phyloP scores from a whole-genome alignment of 257 asterid genomes.

The Solanum gracilifrons region DNA sequence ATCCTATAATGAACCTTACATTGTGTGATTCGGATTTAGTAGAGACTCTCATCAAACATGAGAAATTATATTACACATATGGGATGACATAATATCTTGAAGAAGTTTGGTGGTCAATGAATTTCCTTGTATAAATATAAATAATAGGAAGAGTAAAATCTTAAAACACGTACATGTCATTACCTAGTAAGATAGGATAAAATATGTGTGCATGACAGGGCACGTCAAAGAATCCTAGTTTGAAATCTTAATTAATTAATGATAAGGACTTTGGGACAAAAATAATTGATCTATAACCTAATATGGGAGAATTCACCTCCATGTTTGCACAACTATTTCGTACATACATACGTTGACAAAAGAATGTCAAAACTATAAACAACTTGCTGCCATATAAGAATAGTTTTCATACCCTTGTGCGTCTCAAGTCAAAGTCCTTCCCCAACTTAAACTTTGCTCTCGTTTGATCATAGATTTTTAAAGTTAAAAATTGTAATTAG shows the following conservation, averaged over 20 bases:
- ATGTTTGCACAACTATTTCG: conserved; percentile 14
- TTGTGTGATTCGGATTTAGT: rapidly evolving
- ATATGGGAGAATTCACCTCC: conserved; percentile 17
- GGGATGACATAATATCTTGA: not conserved
- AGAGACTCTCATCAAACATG: not conserved
- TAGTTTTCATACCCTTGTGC: not conserved
- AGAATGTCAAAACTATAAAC: conserved; percentile 23
- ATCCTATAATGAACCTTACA: rapidly evolving
- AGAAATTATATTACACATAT: not conserved
- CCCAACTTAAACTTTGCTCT: not conserved
- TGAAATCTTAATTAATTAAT: not conserved
- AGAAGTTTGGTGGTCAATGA: not conserved
- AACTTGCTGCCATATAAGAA: conserved; percentile 1
- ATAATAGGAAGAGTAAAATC: not conserved
- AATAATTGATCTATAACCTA: conserved; percentile 17
- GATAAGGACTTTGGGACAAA: conserved; percentile 3
- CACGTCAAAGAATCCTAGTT: not conserved
- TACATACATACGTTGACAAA: conserved; percentile 11
- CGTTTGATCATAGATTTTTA: not conserved
- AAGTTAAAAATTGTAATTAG: not conserved
- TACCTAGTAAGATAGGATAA: not conserved
- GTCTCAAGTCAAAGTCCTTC: not conserved
- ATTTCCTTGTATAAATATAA: not conserved
- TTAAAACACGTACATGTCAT: not conserved
- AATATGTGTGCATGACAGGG: not conserved